Evolutionary conservation across 371 early-diverging fungal genomes (phyloP).

Genomic region (Lichtheimia corymbifera): DNA sequence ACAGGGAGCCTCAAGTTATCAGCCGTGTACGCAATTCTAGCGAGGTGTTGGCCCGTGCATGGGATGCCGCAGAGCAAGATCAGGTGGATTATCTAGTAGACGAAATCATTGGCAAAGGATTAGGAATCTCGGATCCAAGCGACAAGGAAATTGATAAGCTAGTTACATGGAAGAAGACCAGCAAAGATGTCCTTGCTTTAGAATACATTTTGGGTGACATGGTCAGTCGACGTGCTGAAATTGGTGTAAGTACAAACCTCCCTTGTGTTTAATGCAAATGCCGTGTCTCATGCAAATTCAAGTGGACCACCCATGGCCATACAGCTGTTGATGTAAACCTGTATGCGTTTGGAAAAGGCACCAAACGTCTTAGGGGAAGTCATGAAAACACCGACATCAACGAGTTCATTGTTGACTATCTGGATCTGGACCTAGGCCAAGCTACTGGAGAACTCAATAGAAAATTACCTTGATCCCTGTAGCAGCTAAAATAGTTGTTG

Average conservation of each 20-base stretch:
- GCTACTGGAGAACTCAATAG: slow-evolving; percentile 52
- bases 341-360: slow-evolving; percentile 65
- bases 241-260: slow-evolving; percentile 41
- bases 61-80: slow-evolving; percentile 9
- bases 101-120: slow-evolving; percentile 48
- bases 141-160: slow-evolving; percentile 56
- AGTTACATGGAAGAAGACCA: slow-evolving; percentile 23
- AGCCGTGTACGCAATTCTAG: slow-evolving; percentile 55
- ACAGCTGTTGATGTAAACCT: slow-evolving; percentile 61
- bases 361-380: slow-evolving; percentile 62
- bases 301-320: slow-evolving; percentile 64
- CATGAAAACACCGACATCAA: slow-evolving; percentile 83
- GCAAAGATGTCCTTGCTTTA: slow-evolving; percentile 22
- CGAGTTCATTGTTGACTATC: slow-evolving; percentile 53
- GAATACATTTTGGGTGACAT: slow-evolving; percentile 46
- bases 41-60: slow-evolving; percentile 33
- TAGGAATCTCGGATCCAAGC: slow-evolving; percentile 61
- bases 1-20: slow-evolving; percentile 58
- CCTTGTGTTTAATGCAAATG: neutral
- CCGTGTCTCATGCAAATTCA: neutral
- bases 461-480: too few relatives aligned
- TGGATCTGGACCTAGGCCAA: slow-evolving; percentile 56
- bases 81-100: slow-evolving; percentile 21
- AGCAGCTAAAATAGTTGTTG: too few relatives aligned
- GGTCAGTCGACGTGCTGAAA: slow-evolving; percentile 56